Evolutionary conservation across 768 basidiomycete species (phyloP).

Genomic region (Tephrocybe sp.): DNA sequence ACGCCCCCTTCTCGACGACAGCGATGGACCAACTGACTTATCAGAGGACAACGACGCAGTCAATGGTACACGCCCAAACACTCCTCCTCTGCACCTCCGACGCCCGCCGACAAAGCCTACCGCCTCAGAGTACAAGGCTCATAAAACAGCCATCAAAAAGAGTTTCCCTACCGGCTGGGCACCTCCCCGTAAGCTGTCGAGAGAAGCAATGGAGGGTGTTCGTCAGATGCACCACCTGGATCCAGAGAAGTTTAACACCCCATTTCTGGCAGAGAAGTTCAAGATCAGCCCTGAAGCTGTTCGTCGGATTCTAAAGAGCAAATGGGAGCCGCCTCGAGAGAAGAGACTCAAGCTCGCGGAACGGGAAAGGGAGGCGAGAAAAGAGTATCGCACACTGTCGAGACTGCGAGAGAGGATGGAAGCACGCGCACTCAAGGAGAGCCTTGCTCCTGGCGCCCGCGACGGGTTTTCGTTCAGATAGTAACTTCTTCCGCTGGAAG

Average conservation of each 20-base stretch:
- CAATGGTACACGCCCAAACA: conserved; percentile 36
- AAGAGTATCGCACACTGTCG: conserved; percentile 33
- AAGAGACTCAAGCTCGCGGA: conserved; percentile 46
- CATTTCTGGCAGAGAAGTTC: conserved; percentile 72
- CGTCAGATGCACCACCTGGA: conserved; percentile 64
- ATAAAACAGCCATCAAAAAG: conserved; percentile 49
- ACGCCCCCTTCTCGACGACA: conserved; percentile 47
- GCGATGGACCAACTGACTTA: conserved; percentile 42
- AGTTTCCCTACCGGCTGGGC: conserved; percentile 69
- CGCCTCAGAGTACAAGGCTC: conserved; percentile 46
- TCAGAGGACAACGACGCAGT: conserved; percentile 51
- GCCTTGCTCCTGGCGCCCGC: conserved; percentile 17
- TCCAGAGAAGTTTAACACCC: conserved; percentile 60
- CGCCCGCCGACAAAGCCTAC: conserved; percentile 37
- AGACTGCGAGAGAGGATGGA: conserved; percentile 41
- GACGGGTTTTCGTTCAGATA: conserved; percentile 43
- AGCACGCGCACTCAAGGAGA: conserved; percentile 28
- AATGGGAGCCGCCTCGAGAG: conserved; percentile 61
- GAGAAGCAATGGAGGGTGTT: conserved; percentile 82
- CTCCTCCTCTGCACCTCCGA: conserved; percentile 34
- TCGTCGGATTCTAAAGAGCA: conserved; percentile 73
- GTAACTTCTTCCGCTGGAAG: conserved; percentile 13
- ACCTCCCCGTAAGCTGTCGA: conserved; percentile 76
- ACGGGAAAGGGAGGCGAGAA: conserved; percentile 45
- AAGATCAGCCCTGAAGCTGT: conserved; percentile 81